Conservation (phyloP, 768 basidiomycete species). For the Jaapia argillacea region DNA sequence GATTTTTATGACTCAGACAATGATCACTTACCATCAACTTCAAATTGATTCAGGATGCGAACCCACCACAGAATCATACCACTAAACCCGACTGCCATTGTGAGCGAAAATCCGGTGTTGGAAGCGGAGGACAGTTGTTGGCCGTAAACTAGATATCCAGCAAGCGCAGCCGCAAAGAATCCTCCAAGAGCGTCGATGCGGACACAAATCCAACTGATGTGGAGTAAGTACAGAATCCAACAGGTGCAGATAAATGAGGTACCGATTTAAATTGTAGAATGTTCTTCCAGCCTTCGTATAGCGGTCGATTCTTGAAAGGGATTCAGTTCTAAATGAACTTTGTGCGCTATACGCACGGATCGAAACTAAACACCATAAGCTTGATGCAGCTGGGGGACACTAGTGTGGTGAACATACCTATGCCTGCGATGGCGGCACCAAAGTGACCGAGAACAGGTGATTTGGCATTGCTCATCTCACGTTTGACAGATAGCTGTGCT, state of each 20-base stretch:
- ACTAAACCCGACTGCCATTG: constrained; percentile 47
- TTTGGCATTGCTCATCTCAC: constrained; percentile 42
- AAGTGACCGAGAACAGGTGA: constrained; percentile 42
- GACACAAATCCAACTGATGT: constrained; percentile 33
- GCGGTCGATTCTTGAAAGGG: constrained; percentile 34
- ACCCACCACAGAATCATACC: constrained; percentile 43
- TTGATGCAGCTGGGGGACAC: neutral
- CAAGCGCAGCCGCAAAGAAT: constrained; percentile 39
- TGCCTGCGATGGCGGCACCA: constrained; percentile 39
- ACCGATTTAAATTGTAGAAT: constrained; percentile 41
- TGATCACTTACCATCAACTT: constrained; percentile 27
- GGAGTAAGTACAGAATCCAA: neutral
- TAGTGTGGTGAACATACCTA: constrained; percentile 20
- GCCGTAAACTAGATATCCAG: constrained; percentile 40
- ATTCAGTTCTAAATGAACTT: constrained; percentile 28
- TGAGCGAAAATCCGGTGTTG: constrained; percentile 28
- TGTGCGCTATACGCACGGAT: constrained; percentile 51
- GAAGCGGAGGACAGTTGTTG: constrained; percentile 27
- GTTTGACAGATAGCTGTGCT: constrained; percentile 45
- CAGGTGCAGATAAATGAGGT: neutral
- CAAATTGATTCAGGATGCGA: constrained; percentile 32
- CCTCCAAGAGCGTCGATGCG: constrained; percentile 47
- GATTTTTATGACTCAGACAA: no score
- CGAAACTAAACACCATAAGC: constrained; percentile 20
- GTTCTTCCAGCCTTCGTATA: constrained; percentile 31